phyloP scores from a whole-genome alignment of 2,329 filamentous ascomycete species.

The Capronia americana region DNA sequence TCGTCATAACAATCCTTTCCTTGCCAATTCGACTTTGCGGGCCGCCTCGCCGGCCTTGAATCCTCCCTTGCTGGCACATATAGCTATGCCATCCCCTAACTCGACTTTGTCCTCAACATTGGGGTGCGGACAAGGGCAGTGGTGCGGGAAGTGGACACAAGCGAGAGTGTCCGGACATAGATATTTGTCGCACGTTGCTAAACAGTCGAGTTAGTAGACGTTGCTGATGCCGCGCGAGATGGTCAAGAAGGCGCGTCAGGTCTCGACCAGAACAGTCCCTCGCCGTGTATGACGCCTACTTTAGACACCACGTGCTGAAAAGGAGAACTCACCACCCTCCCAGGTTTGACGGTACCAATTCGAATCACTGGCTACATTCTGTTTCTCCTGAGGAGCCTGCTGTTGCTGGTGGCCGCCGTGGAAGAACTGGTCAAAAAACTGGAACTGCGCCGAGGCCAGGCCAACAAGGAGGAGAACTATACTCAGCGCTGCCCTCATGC shows the following conservation, averaged over 20 bases:
- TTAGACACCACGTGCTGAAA: neutral
- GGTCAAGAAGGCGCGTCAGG: neutral
- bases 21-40: constrained; percentile 57
- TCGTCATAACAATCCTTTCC: constrained; percentile 55
- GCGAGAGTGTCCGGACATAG: constrained; percentile 92
- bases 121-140: constrained; percentile 90
- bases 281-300: neutral
- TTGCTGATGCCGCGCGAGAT: neutral
- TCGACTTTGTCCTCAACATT: constrained; percentile 77
- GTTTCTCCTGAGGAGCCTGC: constrained; percentile 65
- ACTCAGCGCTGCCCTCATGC: constrained; percentile 28
- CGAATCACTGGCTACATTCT: constrained; percentile 86
- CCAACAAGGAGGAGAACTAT: constrained; percentile 65
- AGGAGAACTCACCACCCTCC: constrained; percentile 47
- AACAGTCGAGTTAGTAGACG: constrained; percentile 18
- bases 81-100: constrained; percentile 55
- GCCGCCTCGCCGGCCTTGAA: constrained; percentile 55
- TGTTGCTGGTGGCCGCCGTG: constrained; percentile 60
- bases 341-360: constrained; percentile 77
- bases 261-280: neutral
- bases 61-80: constrained; percentile 57
- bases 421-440: constrained; percentile 99
- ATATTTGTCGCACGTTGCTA: constrained; percentile 89
- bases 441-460: constrained; percentile 77
- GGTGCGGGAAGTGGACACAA: constrained; percentile 95